Evolutionary conservation across 2,329 filamentous ascomycete species (phyloP).

Genomic region (Alternaria burnsii): DNA sequence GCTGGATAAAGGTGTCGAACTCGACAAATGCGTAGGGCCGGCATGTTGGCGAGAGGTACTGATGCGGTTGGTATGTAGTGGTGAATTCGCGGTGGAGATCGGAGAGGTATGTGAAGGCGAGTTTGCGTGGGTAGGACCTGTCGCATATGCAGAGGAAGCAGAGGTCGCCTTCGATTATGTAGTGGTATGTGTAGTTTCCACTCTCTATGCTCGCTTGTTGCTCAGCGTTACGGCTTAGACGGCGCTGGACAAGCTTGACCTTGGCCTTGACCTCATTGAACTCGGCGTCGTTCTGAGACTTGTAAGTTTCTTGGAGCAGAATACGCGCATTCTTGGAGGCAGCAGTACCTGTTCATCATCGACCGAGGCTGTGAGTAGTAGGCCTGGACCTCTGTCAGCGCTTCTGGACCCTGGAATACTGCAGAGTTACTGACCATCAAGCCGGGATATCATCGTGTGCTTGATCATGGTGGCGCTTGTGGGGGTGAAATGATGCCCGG

Average conservation of each 20-base stretch:
- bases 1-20: constrained; percentile 95
- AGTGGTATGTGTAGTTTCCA: constrained; percentile 84
- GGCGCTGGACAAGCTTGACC: constrained; percentile 87
- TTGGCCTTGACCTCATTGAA: constrained; percentile 90
- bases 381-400: constrained; percentile 65
- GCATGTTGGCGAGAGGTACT: constrained; percentile 77
- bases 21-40: constrained; percentile 97
- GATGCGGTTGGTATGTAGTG: constrained; percentile 77
- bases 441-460: constrained; percentile 91
- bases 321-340: neutral
- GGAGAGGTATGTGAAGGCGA: constrained; percentile 96
- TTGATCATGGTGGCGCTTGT: constrained; percentile 70
- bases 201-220: constrained; percentile 92
- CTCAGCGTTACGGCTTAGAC: constrained; percentile 87
- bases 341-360: constrained; percentile 80
- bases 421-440: constrained; percentile 72
- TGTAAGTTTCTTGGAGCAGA: constrained; percentile 19
- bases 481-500: neutral
- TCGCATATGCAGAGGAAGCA: constrained; percentile 96
- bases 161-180: constrained; percentile 82
- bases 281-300: constrained; percentile 69
- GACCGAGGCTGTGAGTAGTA: constrained; percentile 93
- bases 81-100: constrained; percentile 92
- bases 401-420: constrained; percentile 4
- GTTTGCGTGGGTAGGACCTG: constrained; percentile 92